Percentiles rank a stretch among this genome's conserved stretches.
Conservation (phyloP, 176 grass and related monocot genomes). For the Otatea glauca region DNA sequence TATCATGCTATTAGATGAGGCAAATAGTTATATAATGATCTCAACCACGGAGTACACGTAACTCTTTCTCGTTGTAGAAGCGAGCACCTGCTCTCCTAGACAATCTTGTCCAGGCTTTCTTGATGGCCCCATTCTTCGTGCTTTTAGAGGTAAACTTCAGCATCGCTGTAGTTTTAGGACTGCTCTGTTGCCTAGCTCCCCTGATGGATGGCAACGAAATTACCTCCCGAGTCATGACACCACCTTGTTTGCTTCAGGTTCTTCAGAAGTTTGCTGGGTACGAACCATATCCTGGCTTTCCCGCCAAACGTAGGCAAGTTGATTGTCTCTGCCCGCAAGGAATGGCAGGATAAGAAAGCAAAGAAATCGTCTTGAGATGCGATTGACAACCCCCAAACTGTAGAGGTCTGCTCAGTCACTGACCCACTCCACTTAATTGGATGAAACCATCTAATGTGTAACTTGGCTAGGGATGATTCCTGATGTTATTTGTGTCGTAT, state of each 20-base stretch:
- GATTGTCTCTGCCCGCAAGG: conserved; percentile 61
- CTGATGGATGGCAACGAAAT: background rate
- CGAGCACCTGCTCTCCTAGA: conserved; percentile 88
- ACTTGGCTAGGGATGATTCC: no score
- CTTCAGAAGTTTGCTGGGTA: conserved; percentile 69
- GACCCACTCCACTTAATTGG: no score
- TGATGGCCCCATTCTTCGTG: conserved; percentile 99
- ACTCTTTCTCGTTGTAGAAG: conserved; percentile 53
- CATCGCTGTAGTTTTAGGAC: background rate
- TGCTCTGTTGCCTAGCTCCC: background rate
- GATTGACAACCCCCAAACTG: no score
- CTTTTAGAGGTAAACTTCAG: conserved; percentile 76
- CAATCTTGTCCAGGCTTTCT: conserved; percentile 84
- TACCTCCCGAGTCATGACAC: background rate
- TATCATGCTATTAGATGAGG: background rate
- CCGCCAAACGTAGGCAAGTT: conserved; percentile 62
- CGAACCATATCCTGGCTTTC: conserved; percentile 90
- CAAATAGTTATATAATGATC: conserved; percentile 3
- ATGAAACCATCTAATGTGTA: no score
- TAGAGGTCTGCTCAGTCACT: no score
- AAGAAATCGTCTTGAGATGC: conserved; percentile 65
- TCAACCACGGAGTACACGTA: background rate
- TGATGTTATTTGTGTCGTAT: conserved; percentile 9
- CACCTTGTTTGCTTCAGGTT: conserved; percentile 47
- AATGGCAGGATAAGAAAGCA: conserved; percentile 69